Evolutionary conservation across 2,329 filamentous ascomycete species (phyloP).

Genomic region (Pseudocercospora cruenta): DNA sequence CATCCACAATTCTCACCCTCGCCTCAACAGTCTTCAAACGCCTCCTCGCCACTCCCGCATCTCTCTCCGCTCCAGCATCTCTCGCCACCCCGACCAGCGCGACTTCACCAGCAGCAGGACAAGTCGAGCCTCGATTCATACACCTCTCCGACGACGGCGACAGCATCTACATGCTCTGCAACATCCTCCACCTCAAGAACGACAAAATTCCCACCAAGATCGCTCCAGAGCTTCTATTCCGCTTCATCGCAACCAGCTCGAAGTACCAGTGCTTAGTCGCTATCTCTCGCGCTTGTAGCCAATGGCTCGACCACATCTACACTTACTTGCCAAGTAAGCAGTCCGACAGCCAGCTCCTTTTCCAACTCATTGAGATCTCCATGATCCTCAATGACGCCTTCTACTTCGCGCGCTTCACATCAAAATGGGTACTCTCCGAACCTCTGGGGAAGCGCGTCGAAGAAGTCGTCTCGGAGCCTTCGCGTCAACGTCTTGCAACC

Average conservation of each 20-base stretch:
- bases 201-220: conserved; percentile 32
- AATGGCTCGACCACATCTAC: conserved; percentile 38
- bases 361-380: conserved; percentile 32
- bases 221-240: conserved; percentile 25
- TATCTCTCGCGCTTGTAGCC: conserved; percentile 26
- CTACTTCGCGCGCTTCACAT: conserved; percentile 37
- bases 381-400: conserved; percentile 34
- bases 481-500: conserved; percentile 16
- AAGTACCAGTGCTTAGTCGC: conserved; percentile 34
- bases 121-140: conserved; percentile 14
- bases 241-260: conserved; percentile 27
- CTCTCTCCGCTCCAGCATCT: neutral
- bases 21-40: conserved; percentile 31
- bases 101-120: conserved; percentile 5
- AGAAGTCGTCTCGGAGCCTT: conserved; percentile 6
- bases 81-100: neutral
- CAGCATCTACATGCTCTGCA: conserved; percentile 31
- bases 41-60: neutral
- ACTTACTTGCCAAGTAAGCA: no score
- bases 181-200: conserved; percentile 36
- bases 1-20: conserved; percentile 27
- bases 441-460: conserved; percentile 8
- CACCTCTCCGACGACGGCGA: conserved; percentile 32
- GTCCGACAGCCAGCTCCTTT: conserved; percentile 16
- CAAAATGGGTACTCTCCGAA: conserved; percentile 28